These are phyloP conservation scores for Blastobotrys proliferans DNA, from an alignment of 1,139 yeast species.

Conservation along the genomic window DNA sequence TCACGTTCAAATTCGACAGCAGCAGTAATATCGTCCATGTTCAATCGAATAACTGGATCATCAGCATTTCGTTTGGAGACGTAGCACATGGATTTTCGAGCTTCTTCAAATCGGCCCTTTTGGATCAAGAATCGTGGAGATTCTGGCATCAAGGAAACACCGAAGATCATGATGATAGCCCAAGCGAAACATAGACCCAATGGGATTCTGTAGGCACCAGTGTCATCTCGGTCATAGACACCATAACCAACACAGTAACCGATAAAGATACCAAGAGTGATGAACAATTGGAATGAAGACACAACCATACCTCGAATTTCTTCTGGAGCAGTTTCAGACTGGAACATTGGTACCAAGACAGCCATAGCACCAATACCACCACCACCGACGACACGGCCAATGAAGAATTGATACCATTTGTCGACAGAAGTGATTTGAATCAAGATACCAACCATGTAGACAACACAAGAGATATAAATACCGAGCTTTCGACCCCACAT, in stretches of 20 bases:
- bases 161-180: conserved; percentile 42
- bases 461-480: conserved; percentile 48
- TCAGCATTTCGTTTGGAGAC: conserved; percentile 59
- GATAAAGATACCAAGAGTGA: conserved; percentile 63
- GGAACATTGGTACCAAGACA: conserved; percentile 62
- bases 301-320: conserved; percentile 65
- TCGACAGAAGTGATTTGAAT: conserved; percentile 47
- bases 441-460: conserved; percentile 48
- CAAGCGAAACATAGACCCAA: conserved; percentile 45
- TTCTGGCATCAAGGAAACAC: conserved; percentile 70
- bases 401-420: conserved; percentile 38
- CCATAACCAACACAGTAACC: conserved; percentile 67
- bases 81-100: conserved; percentile 56
- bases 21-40: conserved; percentile 47
- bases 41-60: conserved; percentile 55
- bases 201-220: conserved; percentile 64
- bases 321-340: conserved; percentile 68
- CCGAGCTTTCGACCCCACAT: conserved; percentile 50
- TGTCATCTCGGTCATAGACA: conserved; percentile 46
- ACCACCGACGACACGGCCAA: conserved; percentile 50
- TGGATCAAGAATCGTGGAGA: conserved; percentile 70
- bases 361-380: conserved; percentile 67
- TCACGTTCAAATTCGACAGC: conserved; percentile 47
- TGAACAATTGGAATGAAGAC: conserved; percentile 62
- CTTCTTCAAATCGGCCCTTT: conserved; percentile 48